These are phyloP conservation scores for Aschersonia sp. DNA, from an alignment of 2,329 filamentous ascomycete species.

Conservation along the genomic window DNA sequence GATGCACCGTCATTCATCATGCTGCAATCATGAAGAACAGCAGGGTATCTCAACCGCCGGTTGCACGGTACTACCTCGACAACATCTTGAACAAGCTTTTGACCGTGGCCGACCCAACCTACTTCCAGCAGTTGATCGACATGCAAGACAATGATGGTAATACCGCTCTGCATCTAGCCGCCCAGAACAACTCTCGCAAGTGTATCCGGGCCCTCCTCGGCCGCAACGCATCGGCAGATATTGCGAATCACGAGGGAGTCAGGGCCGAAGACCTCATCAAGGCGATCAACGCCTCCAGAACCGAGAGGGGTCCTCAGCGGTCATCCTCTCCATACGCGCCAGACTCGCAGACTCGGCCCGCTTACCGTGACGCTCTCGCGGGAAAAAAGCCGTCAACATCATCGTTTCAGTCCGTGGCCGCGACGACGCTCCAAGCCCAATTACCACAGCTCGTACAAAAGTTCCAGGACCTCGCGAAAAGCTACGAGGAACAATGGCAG, in stretches of 20 bases:
- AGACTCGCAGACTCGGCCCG: slow-evolving; percentile 42
- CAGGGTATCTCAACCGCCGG: slow-evolving; percentile 69
- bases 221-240: slow-evolving; percentile 69
- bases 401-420: slow-evolving; percentile 46
- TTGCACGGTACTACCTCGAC: slow-evolving; percentile 87
- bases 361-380: slow-evolving; percentile 34
- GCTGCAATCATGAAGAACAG: slow-evolving; percentile 79
- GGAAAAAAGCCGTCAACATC: slow-evolving; percentile 27
- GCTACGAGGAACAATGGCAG: slow-evolving; percentile 60
- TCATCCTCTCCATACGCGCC: slow-evolving; percentile 62
- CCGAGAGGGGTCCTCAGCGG: slow-evolving; percentile 52
- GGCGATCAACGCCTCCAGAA: slow-evolving; percentile 53
- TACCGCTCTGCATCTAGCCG: slow-evolving; percentile 63
- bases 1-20: slow-evolving; percentile 86
- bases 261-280: slow-evolving; percentile 77
- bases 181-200: slow-evolving; percentile 76
- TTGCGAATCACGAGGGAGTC: slow-evolving; percentile 68
- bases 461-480: slow-evolving; percentile 53
- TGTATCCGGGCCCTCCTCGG: slow-evolving; percentile 69
- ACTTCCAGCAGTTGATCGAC: slow-evolving; percentile 68
- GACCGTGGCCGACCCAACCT: slow-evolving; percentile 60
- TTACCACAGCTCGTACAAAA: slow-evolving; percentile 61
- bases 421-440: slow-evolving; percentile 53
- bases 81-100: slow-evolving; percentile 76
- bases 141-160: slow-evolving; percentile 77